Percentiles rank a stretch among this genome's conserved stretches.
phyloP scores from a whole-genome alignment of 768 basidiomycete genomes.

The Rickenella mellea region DNA sequence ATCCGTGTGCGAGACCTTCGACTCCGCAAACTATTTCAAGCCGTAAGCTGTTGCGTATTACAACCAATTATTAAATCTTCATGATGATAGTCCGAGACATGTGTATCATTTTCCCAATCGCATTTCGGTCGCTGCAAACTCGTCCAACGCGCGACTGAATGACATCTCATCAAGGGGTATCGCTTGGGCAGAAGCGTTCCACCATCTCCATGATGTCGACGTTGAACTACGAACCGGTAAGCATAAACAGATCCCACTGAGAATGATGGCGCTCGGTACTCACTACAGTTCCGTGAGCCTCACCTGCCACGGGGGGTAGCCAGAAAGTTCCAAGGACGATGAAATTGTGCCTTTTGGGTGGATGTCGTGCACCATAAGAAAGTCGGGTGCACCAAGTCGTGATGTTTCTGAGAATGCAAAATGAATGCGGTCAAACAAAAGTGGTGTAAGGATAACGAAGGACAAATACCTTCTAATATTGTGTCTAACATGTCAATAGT shows the following conservation, averaged over 20 bases:
- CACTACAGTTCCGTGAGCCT: constrained; percentile 74
- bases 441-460: neutral
- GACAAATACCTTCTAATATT: constrained; percentile 48
- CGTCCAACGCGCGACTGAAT: constrained; percentile 65
- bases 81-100: constrained; percentile 44
- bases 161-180: constrained; percentile 38
- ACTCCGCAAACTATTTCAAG: too few species aligned
- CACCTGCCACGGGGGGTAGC: constrained; percentile 84
- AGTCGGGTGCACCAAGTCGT: too few species aligned
- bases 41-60: neutral
- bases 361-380: constrained; percentile 65
- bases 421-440: constrained; percentile 26
- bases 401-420: too few species aligned
- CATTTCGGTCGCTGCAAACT: constrained; percentile 67
- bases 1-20: too few species aligned
- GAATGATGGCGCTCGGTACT: too few species aligned
- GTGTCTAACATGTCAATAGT: constrained; percentile 36
- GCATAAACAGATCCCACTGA: neutral
- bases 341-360: constrained; percentile 24
- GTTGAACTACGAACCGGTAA: constrained; percentile 4
- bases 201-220: neutral
- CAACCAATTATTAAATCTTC: constrained; percentile 52
- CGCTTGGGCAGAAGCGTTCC: neutral
- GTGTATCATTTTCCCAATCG: constrained; percentile 58
- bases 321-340: constrained; percentile 54